A percentile compares a stretch with the other conserved stretches of the same genome.
phyloP scores from a whole-genome alignment of 345 rosid species.

The Ceriops zippeliana region DNA sequence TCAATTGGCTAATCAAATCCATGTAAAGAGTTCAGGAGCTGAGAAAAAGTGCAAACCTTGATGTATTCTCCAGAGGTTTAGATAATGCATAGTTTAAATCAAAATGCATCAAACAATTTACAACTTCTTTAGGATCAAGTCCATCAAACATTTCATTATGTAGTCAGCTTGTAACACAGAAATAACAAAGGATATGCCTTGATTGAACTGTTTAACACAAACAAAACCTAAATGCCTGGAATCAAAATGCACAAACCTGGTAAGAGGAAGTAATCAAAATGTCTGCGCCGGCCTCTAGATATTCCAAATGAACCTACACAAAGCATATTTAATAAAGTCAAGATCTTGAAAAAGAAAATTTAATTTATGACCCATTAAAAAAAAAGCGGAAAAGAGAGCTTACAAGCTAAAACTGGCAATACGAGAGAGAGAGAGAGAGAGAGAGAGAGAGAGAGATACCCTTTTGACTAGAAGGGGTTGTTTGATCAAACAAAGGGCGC shows the following conservation, averaged over 20 bases:
- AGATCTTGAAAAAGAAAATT: background rate
- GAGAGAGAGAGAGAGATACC: constrained; percentile 29
- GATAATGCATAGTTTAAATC: too few relatives aligned
- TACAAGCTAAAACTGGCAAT: background rate
- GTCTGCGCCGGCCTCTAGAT: constrained; percentile 93
- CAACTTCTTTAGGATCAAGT: too few relatives aligned
- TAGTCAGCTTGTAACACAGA: too few relatives aligned
- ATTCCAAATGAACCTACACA: constrained; percentile 80
- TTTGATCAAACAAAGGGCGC: constrained; percentile 78
- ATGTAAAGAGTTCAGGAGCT: too few relatives aligned
- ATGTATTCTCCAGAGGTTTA: too few relatives aligned
- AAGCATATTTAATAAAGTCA: background rate
- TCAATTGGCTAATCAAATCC: too few relatives aligned
- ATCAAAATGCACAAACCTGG: constrained; percentile 45
- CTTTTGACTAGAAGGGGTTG: constrained; percentile 63
- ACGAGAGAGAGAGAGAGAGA: background rate
- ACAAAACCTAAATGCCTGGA: background rate
- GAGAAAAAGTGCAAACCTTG: too few relatives aligned
- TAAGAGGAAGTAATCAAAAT: constrained; percentile 83
- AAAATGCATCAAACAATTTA: too few relatives aligned
- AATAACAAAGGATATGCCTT: background rate
- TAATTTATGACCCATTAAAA: background rate
- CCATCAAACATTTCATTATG: too few relatives aligned
- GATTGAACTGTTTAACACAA: background rate
- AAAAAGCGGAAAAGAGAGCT: background rate